Base-by-base conservation (phyloP, 805 yeast genomes). In the Monosporozyma unispora region DNA sequence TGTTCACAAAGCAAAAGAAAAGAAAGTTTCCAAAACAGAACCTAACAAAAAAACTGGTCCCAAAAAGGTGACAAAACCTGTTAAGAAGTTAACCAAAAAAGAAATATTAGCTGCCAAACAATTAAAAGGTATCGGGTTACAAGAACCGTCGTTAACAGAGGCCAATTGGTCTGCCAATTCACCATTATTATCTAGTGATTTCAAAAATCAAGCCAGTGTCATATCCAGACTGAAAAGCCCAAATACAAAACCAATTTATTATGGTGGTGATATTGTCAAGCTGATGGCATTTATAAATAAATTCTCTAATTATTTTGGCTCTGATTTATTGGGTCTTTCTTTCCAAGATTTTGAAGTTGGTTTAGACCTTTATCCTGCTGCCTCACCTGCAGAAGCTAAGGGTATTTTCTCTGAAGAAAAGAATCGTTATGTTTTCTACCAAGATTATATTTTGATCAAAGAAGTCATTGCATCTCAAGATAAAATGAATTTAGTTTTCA, bases 291-390 rank as follows among this genome's bases (percentile, higher is more conserved):
- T 58, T 48, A 49, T 58, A 12, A 58, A 58, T 40, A 58, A 58
- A 40, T 58, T 57, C 41, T 51, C 47, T 47, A 33, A 49, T 16
- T 54, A 50, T 46, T 50, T 58, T n/a, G 56, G 57, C 21, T 49
- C 45, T 10, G 62, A 57, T 19, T 38, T 58, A 25, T 50, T 56
- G 51, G 50, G 54, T 37, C 43, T 58, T 21, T 58, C 62, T 5
- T 53, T 56, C 47, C 61, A 58, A 49, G 62, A 58, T 45, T 57
- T 57, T 42, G 62, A 58, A 48, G 44, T 58, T n/a, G 62, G 62
- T 31, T 50, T 58, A 19, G 55, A 57, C 48, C 46, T 58, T n/a
- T 58, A 58, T 19, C 60, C 61, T 9, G 55, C 52, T 3, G 54
- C 56, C 4, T 46, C 52, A 4, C 47, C 49, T 2, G 57, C 56